Conservation (phyloP, 2,329 filamentous ascomycete genomes). For the Aaosphaeria pasadenensis region DNA sequence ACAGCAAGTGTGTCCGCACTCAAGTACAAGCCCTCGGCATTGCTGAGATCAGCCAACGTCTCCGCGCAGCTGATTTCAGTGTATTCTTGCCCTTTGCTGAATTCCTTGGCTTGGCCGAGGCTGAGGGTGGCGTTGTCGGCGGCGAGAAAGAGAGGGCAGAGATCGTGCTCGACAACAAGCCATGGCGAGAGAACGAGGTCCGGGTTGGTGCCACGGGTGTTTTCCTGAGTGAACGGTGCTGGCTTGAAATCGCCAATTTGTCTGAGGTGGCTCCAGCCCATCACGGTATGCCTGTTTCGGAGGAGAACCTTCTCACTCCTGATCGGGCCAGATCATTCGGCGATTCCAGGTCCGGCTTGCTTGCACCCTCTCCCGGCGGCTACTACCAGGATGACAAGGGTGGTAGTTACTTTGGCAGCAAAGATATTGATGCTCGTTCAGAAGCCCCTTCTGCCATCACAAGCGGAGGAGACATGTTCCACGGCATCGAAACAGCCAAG, state of each 20-base stretch:
- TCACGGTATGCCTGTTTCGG: constrained; percentile 36
- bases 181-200: constrained; percentile 90
- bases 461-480: constrained; percentile 88
- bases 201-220: constrained; percentile 88
- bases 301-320: constrained; percentile 58
- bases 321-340: constrained; percentile 54
- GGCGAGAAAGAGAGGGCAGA: constrained; percentile 91
- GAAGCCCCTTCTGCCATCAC: constrained; percentile 94
- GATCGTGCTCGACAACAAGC: constrained; percentile 84
- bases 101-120: constrained; percentile 84
- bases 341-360: constrained; percentile 57
- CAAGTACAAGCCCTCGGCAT: constrained; percentile 96
- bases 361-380: constrained; percentile 54
- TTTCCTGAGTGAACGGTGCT: constrained; percentile 93
- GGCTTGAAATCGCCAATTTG: constrained; percentile 83
- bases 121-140: constrained; percentile 81
- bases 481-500: constrained; percentile 88
- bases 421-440: constrained; percentile 79
- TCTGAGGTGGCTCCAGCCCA: constrained; percentile 53
- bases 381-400: constrained; percentile 74
- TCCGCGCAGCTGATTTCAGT: constrained; percentile 92
- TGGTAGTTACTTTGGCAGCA: constrained; percentile 76
- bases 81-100: constrained; percentile 94
- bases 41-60: constrained; percentile 90
- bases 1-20: constrained; percentile 94